These are phyloP conservation scores for Pestalotiopsis sp. DNA, from an alignment of 2,329 filamentous ascomycete species.

Conservation along the genomic window DNA sequence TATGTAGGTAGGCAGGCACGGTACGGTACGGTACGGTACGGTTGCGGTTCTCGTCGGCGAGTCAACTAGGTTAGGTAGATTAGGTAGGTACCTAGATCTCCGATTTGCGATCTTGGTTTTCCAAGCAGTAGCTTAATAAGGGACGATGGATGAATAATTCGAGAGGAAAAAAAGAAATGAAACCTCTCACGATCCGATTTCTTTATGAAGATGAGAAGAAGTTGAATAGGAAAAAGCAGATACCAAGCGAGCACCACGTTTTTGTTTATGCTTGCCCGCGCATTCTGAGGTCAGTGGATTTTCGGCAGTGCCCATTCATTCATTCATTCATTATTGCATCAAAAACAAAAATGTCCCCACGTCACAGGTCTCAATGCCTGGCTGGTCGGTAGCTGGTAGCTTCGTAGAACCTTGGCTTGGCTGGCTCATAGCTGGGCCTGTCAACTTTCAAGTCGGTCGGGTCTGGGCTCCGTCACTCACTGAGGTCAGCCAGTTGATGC, in stretches of 20 bases:
- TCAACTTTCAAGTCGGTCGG: background rate
- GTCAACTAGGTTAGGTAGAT: background rate
- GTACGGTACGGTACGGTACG: too few species aligned
- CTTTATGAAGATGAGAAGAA: background rate
- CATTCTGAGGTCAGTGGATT: background rate
- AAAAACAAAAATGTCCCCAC: background rate
- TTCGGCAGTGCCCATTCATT: background rate
- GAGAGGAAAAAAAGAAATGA: background rate
- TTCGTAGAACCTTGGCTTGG: background rate
- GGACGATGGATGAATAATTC: background rate
- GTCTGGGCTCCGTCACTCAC: background rate
- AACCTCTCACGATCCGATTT: background rate
- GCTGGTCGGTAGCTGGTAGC: background rate
- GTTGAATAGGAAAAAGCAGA: background rate
- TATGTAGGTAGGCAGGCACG: background rate
- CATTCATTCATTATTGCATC: background rate
- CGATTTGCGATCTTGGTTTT: background rate
- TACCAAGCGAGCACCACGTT: background rate
- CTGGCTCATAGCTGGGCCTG: background rate
- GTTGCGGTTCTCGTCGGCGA: background rate
- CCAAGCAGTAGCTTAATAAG: background rate
- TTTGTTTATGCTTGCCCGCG: background rate
- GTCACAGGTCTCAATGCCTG: background rate
- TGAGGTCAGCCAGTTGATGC: constrained; percentile 4
- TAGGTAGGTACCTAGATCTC: background rate